A percentile compares a stretch with the other conserved stretches of the same genome.
phyloP scores from a whole-genome alignment of 2,329 filamentous ascomycete species.

The Fusarium burgessii region DNA sequence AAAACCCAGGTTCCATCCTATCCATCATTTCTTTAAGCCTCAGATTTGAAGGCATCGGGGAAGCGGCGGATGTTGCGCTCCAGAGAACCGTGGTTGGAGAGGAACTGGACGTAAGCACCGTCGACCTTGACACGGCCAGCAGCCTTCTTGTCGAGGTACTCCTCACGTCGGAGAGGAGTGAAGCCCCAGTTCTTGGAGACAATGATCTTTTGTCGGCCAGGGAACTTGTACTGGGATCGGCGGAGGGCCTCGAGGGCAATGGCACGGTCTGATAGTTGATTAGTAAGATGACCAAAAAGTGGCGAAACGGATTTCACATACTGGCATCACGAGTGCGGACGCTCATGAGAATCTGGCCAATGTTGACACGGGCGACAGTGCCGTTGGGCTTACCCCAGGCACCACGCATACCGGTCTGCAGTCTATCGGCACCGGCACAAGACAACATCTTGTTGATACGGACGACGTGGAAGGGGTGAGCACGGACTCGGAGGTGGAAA shows the following conservation, averaged over 20 bases:
- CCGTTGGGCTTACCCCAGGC: slow-evolving; percentile 99
- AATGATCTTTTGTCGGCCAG: slow-evolving; percentile 99
- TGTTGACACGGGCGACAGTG: slow-evolving; percentile 99
- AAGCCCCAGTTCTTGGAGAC: slow-evolving; percentile 99
- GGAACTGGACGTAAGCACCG: slow-evolving; percentile 99
- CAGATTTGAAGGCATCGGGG: slow-evolving; percentile 84
- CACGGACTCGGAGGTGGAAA: slow-evolving; percentile 83
- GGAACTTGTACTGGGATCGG: slow-evolving; percentile 99
- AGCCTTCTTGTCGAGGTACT: slow-evolving; percentile 96
- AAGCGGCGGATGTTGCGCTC: slow-evolving; percentile 91
- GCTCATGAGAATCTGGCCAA: slow-evolving; percentile 98
- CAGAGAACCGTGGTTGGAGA: slow-evolving; percentile 90
- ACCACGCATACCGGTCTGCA: slow-evolving; percentile 99
- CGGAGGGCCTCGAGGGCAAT: slow-evolving; percentile 98
- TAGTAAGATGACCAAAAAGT: slow-evolving; percentile 43
- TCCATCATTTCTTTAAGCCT: slow-evolving; percentile 63
- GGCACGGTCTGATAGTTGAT: slow-evolving; percentile 74
- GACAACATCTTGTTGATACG: slow-evolving; percentile 99
- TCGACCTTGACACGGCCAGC: slow-evolving; percentile 95
- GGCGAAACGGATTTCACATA: slow-evolving; percentile 59
- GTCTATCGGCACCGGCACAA: slow-evolving; percentile 99
- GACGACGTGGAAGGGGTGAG: slow-evolving; percentile 99
- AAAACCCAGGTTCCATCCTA: slow-evolving; percentile 55
- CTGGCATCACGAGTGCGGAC: slow-evolving; percentile 95
- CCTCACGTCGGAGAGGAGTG: slow-evolving; percentile 96